Conservation (phyloP, 192 early-diverging fungal genomes). For the Backusella parvicylindrica region DNA sequence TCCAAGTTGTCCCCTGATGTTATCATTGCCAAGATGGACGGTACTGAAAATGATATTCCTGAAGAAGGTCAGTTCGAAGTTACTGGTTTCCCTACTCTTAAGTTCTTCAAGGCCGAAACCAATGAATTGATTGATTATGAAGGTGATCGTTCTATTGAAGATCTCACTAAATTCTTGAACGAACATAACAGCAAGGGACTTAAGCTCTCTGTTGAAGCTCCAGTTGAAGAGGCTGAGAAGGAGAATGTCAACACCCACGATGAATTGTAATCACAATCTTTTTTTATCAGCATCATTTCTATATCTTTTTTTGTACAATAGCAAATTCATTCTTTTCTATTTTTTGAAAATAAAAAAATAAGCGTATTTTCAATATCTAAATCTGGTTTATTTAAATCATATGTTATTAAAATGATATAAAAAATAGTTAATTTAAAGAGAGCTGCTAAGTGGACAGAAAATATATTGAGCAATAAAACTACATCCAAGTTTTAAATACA, state of each 20-base stretch:
- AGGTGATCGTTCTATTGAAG: constrained; percentile 78
- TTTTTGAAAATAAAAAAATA: constrained; percentile 6
- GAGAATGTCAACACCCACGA: constrained; percentile 8
- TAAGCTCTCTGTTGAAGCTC: constrained; percentile 12
- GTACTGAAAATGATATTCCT: constrained; percentile 92
- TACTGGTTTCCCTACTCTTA: constrained; percentile 94
- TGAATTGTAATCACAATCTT: constrained; percentile 13
- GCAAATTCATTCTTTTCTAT: background rate
- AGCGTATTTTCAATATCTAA: background rate
- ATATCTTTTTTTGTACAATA: background rate
- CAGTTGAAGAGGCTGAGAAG: background rate
- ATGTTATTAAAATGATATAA: background rate
- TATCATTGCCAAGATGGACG: constrained; percentile 90
- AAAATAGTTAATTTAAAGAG: background rate
- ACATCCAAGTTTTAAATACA: background rate
- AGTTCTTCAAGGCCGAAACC: constrained; percentile 81
- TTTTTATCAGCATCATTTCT: background rate
- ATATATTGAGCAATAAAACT: background rate
- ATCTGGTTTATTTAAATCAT: background rate
- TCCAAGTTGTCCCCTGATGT: constrained; percentile 39
- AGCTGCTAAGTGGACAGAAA: background rate
- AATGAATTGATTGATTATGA: constrained; percentile 81
- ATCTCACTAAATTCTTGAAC: constrained; percentile 74
- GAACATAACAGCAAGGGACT: constrained; percentile 60
- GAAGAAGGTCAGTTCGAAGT: constrained; percentile 60